Percentiles rank a stretch among this genome's conserved stretches.
Evolutionary conservation across 352 stramenopile species (phyloP).

Genomic region (Globisporangium solare): DNA sequence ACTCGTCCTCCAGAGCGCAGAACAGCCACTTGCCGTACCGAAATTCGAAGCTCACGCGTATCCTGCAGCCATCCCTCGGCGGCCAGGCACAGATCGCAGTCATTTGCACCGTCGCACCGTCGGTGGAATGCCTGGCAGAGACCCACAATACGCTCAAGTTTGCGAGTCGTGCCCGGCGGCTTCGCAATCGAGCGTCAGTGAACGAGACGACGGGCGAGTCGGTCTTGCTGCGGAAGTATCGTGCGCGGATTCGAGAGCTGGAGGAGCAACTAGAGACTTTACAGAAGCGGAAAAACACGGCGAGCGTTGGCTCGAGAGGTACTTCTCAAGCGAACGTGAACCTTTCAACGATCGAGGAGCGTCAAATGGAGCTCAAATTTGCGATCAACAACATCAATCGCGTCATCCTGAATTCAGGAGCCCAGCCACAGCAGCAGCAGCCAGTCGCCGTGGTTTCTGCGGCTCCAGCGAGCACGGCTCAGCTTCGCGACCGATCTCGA

Average conservation of each 20-base stretch:
- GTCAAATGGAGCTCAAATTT: constrained; percentile 70
- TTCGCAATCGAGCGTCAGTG: constrained; percentile 89
- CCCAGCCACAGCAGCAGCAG: constrained; percentile 24
- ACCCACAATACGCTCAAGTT: constrained; percentile 97
- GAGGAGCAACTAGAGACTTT: constrained; percentile 61
- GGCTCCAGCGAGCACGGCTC: not conserved
- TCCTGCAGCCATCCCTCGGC: constrained; percentile 95
- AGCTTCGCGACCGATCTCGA: constrained; percentile 1
- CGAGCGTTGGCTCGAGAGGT: constrained; percentile 13
- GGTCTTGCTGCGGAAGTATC: constrained; percentile 63
- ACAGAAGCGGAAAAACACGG: constrained; percentile 34
- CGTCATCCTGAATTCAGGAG: constrained; percentile 70
- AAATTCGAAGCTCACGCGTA: constrained; percentile 97
- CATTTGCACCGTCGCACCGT: constrained; percentile 94
- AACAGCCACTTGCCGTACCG: constrained; percentile 92
- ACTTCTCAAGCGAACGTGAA: constrained; percentile 14
- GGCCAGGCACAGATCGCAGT: constrained; percentile 97
- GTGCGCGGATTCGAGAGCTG: constrained; percentile 54
- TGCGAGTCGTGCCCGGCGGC: constrained; percentile 88
- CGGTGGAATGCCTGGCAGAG: constrained; percentile 91
- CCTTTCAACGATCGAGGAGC: constrained; percentile 38
- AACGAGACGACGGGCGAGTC: constrained; percentile 84
- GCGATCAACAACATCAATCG: constrained; percentile 80
- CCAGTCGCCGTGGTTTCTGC: not conserved
- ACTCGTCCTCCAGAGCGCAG: constrained; percentile 8